A percentile compares a stretch with the other conserved stretches of the same genome.
These are phyloP conservation scores for Aspergillus brasiliensis DNA, from an alignment of 2,329 filamentous ascomycete genomes.

Conservation along the genomic window DNA sequence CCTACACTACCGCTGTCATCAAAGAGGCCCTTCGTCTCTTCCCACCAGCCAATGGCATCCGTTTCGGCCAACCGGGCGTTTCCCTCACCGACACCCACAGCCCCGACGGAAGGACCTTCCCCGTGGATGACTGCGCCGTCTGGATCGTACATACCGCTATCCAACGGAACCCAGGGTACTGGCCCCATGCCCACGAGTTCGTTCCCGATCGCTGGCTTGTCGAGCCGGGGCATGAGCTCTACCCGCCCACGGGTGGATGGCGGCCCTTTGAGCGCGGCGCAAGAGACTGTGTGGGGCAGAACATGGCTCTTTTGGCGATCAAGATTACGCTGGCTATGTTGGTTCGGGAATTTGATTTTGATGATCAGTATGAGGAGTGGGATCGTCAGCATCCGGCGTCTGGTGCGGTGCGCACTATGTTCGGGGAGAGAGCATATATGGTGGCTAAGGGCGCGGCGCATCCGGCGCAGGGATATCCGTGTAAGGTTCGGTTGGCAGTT, in stretches of 20 bases:
- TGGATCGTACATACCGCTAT: constrained; percentile 19
- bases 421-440: not conserved
- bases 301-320: constrained; percentile 49
- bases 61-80: constrained; percentile 14
- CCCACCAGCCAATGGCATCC: constrained; percentile 39
- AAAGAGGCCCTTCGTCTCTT: constrained; percentile 59
- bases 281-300: constrained; percentile 54
- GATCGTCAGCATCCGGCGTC: not conserved
- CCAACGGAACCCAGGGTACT: constrained; percentile 20
- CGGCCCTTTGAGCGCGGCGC: constrained; percentile 53
- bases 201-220: constrained; percentile 41
- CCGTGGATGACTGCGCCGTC: constrained; percentile 16
- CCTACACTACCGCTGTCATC: constrained; percentile 57
- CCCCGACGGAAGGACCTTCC: constrained; percentile 13
- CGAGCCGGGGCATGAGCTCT: constrained; percentile 21
- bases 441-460: not conserved
- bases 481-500: not conserved
- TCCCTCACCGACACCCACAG: constrained; percentile 1
- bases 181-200: constrained; percentile 30
- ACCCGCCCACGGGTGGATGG: constrained; percentile 44
- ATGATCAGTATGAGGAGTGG: not conserved
- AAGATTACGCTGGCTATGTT: constrained; percentile 29
- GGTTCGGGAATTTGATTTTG: constrained; percentile 23
- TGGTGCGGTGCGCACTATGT: not conserved
- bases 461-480: not conserved